These are phyloP conservation scores for Aspergillus olivimuriae DNA, from an alignment of 495 filamentous ascomycete species.

Conservation along the genomic window DNA sequence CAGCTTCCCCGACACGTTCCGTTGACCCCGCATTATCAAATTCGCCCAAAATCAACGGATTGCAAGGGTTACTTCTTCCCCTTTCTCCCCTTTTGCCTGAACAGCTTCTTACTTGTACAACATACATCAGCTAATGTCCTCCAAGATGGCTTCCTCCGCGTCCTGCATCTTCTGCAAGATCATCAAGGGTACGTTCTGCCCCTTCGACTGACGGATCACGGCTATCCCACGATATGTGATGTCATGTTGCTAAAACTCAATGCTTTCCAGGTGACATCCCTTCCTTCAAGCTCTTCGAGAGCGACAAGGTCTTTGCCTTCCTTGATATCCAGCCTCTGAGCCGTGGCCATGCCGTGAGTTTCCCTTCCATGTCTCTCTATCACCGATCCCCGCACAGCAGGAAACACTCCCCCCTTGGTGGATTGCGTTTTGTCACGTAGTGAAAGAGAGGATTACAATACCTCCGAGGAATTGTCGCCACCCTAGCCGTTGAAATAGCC, in stretches of 20 bases:
- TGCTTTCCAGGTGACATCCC: slow-evolving; percentile 73
- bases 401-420: not conserved
- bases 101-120: too few relatives aligned
- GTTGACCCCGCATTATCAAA: slow-evolving; percentile 11
- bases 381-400: not conserved
- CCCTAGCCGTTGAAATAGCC: not conserved
- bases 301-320: slow-evolving; percentile 89
- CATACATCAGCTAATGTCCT: not conserved
- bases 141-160: slow-evolving; percentile 37
- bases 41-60: too few relatives aligned
- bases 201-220: not conserved
- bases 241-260: not conserved
- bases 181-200: slow-evolving; percentile 67
- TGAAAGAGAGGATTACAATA: too few relatives aligned
- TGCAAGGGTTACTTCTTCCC: too few relatives aligned
- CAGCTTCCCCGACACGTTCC: not conserved
- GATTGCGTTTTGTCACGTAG: too few relatives aligned
- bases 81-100: too few relatives aligned
- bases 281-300: slow-evolving; percentile 91
- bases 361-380: not conserved
- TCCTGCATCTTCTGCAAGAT: slow-evolving; percentile 98
- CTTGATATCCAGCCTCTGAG: slow-evolving; percentile 90
- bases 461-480: too few relatives aligned
- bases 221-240: not conserved
- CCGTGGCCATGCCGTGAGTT: slow-evolving; percentile 69